Evolutionary conservation across 805 yeast species (phyloP).

Genomic region (Scheffersomyces spartinae): DNA sequence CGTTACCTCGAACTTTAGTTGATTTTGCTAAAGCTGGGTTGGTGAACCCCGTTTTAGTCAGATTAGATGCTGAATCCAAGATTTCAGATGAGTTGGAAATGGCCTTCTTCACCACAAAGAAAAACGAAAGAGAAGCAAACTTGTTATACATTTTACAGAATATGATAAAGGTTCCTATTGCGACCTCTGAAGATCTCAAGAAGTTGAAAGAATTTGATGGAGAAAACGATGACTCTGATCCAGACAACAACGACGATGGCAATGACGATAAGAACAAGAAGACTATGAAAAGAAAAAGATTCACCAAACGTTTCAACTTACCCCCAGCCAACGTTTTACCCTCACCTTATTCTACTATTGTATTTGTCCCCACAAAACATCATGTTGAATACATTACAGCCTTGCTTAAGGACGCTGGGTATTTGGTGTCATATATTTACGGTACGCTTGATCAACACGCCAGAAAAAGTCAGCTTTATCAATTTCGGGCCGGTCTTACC

Average conservation of each 20-base stretch:
- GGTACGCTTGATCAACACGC: slow-evolving; percentile 95
- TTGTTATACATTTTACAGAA: slow-evolving; percentile 68
- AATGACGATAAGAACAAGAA: slow-evolving; percentile 17
- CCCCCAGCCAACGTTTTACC: slow-evolving; percentile 82
- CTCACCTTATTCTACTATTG: slow-evolving; percentile 74
- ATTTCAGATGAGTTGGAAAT: slow-evolving; percentile 84
- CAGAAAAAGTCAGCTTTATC: slow-evolving; percentile 75
- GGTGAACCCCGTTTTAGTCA: slow-evolving; percentile 80
- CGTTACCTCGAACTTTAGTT: slow-evolving; percentile 82
- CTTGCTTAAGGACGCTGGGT: slow-evolving; percentile 67
- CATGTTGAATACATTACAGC: slow-evolving; percentile 86
- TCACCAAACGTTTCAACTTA: slow-evolving; percentile 40
- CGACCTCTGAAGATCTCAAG: slow-evolving; percentile 55
- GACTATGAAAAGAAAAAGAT: slow-evolving; percentile 23
- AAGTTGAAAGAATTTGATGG: slow-evolving; percentile 39
- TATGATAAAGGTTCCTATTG: slow-evolving; percentile 73
- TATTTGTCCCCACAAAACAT: slow-evolving; percentile 94
- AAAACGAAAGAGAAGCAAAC: slow-evolving; percentile 83
- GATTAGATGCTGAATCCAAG: slow-evolving; percentile 88
- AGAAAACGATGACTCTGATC: slow-evolving; percentile 41
- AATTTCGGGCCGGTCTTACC: slow-evolving; percentile 77
- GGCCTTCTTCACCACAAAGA: slow-evolving; percentile 74
- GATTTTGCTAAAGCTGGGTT: slow-evolving; percentile 98
- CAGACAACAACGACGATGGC: slow-evolving; percentile 36
- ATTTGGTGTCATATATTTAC: slow-evolving; percentile 78